A percentile compares a stretch with the other conserved stretches of the same genome.
These are phyloP conservation scores for Anisodus tanguticus DNA, from an alignment of 257 asterid genomes.

Conservation along the genomic window DNA sequence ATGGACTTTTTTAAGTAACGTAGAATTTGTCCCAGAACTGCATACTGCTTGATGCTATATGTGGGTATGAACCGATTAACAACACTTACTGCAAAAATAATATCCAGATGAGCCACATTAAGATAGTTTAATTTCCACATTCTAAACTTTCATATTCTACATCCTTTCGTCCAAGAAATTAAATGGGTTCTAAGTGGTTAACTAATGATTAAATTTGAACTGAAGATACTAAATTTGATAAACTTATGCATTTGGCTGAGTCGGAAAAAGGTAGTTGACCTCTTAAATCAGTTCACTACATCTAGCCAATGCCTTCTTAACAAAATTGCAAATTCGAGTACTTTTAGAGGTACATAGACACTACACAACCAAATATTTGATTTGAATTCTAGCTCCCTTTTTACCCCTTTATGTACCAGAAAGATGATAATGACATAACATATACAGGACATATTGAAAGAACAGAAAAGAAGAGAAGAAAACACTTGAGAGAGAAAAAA, in stretches of 20 bases:
- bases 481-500: not conserved
- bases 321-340: not conserved
- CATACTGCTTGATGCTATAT: too few relatives aligned
- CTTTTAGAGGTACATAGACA: not conserved
- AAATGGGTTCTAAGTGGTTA: too few relatives aligned
- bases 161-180: not conserved
- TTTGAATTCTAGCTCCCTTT: not conserved
- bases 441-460: not conserved
- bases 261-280: not conserved
- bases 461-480: not conserved
- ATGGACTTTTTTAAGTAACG: not conserved
- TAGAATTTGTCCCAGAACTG: not conserved
- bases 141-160: not conserved
- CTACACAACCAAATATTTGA: not conserved
- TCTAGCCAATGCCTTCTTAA: too few relatives aligned
- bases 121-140: too few relatives aligned
- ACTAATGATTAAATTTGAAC: too few relatives aligned
- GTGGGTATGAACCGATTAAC: too few relatives aligned
- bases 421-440: constrained; percentile 4
- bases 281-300: too few relatives aligned
- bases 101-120: too few relatives aligned
- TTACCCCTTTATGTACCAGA: not conserved
- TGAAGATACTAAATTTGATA: too few relatives aligned
- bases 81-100: too few relatives aligned
- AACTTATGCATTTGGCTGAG: not conserved